phyloP scores from a whole-genome alignment of 148 eudicot species.

The Rhododendron ovatum region DNA sequence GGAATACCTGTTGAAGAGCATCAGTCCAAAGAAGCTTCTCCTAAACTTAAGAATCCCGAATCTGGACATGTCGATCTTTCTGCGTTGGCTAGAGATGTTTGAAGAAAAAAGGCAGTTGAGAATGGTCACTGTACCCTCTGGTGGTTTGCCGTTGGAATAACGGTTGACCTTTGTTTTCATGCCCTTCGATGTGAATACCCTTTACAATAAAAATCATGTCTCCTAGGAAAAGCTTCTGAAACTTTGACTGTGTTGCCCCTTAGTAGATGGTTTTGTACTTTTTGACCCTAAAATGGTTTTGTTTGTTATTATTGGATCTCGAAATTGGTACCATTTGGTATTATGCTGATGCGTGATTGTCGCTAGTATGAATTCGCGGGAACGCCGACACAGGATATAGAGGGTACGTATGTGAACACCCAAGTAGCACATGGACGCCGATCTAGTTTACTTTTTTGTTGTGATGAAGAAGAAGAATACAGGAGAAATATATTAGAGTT shows the following conservation, averaged over 20 bases:
- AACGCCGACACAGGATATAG: background rate
- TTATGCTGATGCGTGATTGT: background rate
- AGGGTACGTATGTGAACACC: background rate
- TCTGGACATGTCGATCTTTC: conserved; percentile 67
- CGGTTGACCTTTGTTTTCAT: background rate
- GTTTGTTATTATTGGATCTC: background rate
- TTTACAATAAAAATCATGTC: no score
- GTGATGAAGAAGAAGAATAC: background rate
- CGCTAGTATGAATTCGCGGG: background rate
- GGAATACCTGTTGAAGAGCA: conserved; percentile 50
- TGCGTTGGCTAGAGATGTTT: conserved; percentile 70
- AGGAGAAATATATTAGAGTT: background rate
- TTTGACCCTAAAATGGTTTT: background rate
- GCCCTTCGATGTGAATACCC: background rate
- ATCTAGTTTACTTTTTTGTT: background rate
- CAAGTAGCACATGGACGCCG: background rate
- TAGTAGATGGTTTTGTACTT: background rate
- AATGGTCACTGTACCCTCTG: background rate
- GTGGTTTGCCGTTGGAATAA: background rate
- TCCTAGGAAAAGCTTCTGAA: background rate
- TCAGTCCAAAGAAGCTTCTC: conserved; percentile 25
- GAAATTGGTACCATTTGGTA: background rate
- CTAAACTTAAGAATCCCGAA: conserved; percentile 19
- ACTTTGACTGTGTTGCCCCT: background rate
- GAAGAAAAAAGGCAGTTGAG: conserved; percentile 10